Evolutionary conservation across 208 protist species (phyloP).

Genomic region (Leishmania arabica): DNA sequence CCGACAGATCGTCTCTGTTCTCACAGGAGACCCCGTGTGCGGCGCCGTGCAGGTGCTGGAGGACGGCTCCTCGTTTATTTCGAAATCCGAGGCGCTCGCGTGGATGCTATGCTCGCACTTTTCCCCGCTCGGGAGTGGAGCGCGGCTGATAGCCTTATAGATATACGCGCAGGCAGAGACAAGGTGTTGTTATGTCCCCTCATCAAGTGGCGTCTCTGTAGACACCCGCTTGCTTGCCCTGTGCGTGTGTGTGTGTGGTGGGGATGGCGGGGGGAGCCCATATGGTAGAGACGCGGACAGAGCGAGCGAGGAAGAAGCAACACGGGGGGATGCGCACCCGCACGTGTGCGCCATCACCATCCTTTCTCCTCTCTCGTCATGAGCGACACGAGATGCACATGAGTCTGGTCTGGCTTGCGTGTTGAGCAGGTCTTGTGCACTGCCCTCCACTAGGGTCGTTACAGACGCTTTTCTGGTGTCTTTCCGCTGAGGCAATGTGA

Average conservation of each 20-base stretch:
- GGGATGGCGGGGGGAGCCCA: neutral
- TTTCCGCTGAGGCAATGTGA: neutral
- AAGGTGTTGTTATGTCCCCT: neutral
- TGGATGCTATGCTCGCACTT: slow-evolving; percentile 88
- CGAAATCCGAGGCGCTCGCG: slow-evolving; percentile 68
- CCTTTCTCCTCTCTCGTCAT: neutral
- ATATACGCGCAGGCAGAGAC: neutral
- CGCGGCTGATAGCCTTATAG: slow-evolving; percentile 57
- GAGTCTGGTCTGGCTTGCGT: no score
- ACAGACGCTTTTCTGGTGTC: no score
- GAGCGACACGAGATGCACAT: no score
- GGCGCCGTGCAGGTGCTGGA: slow-evolving; percentile 69
- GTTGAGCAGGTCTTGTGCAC: no score
- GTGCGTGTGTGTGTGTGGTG: neutral
- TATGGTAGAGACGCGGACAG: no score
- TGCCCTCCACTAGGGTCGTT: no score
- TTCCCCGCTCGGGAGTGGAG: slow-evolving; percentile 69
- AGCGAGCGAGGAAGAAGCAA: neutral
- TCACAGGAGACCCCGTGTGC: slow-evolving; percentile 51
- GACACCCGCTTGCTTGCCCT: no score
- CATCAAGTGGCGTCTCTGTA: neutral
- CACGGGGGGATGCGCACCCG: neutral
- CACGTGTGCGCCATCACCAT: neutral
- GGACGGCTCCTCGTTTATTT: slow-evolving; percentile 57
- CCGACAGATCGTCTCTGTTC: slow-evolving; percentile 46